Base-by-base conservation (phyloP, 176 grass and related monocot species). In the Thalia dealbata region DNA sequence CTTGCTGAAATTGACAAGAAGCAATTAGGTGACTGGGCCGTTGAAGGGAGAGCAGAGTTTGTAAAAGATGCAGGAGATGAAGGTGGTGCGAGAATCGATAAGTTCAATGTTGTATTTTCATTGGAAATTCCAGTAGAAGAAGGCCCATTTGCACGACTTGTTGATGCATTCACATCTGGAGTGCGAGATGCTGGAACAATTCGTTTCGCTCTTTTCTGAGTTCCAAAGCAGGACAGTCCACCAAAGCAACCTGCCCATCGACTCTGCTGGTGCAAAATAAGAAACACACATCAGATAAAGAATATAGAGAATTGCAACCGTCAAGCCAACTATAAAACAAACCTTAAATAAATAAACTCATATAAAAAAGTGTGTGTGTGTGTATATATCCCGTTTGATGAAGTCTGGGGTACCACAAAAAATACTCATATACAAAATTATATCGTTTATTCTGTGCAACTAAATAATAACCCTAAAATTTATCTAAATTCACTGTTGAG, bases 161-260 rank as follows among this genome's bases (percentile, higher is more conserved):
- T 50, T 71, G 45, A 71, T 52, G 69, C 69, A 71, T 71, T 71
- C 38, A 44, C 69, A 29, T 71, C 69, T 71, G 69, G 69, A 52
- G 25, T 71, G 27, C 69, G 69, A 7, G 69, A 71, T 52, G 69
- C 69, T 52, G 69, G 69, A 71, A 52, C 69, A 71, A 71, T 71
- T 26, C 45, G 69, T 71, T 71, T 71, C n/a, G 43, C 69, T 26
- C 69, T 50, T 27, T 71, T 71, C 14, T 19, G 69, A 9, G 69
- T 51, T 27, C 69, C 45, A 29, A 71, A 71, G 50, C 69, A 71
- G 69, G 69, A 71, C 46, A 71, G 46, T 71, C 69, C 69, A 50
- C 69, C 45, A 52, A 71, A 51, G 69, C 69, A 71, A 21, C 43
- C 69, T 50, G 19, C 69, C 69, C 69, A 51, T 51, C 69, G 6